Conservation (phyloP, 148 eudicot genomes). For the Tetragonia tetragonoides region DNA sequence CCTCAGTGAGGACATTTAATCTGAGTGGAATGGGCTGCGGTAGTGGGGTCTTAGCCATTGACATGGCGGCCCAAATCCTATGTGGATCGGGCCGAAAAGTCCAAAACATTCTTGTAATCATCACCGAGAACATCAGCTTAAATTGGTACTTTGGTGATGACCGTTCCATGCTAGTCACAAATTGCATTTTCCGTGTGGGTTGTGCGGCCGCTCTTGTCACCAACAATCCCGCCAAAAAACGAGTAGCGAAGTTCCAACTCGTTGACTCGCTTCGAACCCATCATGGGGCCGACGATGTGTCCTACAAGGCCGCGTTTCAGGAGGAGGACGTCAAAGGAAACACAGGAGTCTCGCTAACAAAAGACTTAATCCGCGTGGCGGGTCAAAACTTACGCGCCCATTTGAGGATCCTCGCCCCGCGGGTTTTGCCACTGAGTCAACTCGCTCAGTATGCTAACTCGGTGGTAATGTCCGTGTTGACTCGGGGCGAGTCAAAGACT, state of each 20-base stretch:
- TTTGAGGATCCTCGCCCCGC: slow-evolving; percentile 48
- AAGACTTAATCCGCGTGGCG: slow-evolving; percentile 67
- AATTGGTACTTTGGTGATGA: slow-evolving; percentile 72
- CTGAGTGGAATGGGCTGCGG: slow-evolving; percentile 91
- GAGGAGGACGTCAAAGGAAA: slow-evolving; percentile 65
- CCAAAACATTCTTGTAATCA: slow-evolving; percentile 54
- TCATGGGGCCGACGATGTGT: slow-evolving; percentile 56
- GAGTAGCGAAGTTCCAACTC: slow-evolving; percentile 52
- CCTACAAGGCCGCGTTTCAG: slow-evolving; percentile 71
- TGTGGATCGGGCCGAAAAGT: slow-evolving; percentile 25
- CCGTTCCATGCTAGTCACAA: slow-evolving; percentile 68
- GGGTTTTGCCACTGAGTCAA: slow-evolving; percentile 64
- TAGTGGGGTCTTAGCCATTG: slow-evolving; percentile 56
- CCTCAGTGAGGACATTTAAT: slow-evolving; percentile 52
- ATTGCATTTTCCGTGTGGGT: slow-evolving; percentile 73
- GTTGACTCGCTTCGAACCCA: slow-evolving; percentile 59
- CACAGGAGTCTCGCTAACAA: slow-evolving; percentile 65
- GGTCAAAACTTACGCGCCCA: slow-evolving; percentile 51
- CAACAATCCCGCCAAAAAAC: slow-evolving; percentile 37
- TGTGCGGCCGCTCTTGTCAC: slow-evolving; percentile 60
- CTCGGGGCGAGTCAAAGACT: slow-evolving; percentile 47
- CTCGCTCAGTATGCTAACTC: slow-evolving; percentile 41
- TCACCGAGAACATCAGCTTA: slow-evolving; percentile 58
- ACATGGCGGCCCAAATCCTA: slow-evolving; percentile 45
- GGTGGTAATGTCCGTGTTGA: slow-evolving; percentile 19